phyloP scores from a whole-genome alignment of 805 yeast species.

The Ogataea polymorpha region DNA sequence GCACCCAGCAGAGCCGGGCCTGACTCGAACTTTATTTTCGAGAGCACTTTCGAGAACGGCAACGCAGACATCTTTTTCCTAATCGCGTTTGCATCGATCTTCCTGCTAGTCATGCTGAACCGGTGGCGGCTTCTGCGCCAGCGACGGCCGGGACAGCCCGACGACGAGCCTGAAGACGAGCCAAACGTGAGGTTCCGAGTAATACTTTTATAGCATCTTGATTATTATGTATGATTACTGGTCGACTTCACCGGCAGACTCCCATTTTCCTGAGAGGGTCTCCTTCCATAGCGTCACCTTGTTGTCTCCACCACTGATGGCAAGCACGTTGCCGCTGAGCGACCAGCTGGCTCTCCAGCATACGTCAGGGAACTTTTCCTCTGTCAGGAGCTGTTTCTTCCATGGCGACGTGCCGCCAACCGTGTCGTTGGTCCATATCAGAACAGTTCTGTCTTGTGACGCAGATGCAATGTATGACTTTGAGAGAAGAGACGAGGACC shows the following conservation, averaged over 20 bases:
- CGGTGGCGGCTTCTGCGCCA: slow-evolving; percentile 22
- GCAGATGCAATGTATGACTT: slow-evolving; percentile 93
- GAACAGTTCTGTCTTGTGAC: slow-evolving; percentile 91
- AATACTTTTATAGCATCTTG: slow-evolving; percentile 21
- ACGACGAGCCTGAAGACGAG: slow-evolving; percentile 6
- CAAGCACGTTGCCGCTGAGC: slow-evolving; percentile 89
- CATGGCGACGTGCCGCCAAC: slow-evolving; percentile 38
- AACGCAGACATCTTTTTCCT: slow-evolving; percentile 18
- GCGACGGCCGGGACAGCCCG: slow-evolving; percentile 8
- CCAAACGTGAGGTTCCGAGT: slow-evolving; percentile 27
- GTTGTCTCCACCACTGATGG: slow-evolving; percentile 95
- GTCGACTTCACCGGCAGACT: slow-evolving; percentile 93
- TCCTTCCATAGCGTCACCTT: slow-evolving; percentile 97
- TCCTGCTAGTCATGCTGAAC: slow-evolving; percentile 15
- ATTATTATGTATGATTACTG: slow-evolving; percentile 42
- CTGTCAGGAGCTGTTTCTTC: slow-evolving; percentile 73
- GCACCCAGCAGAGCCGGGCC: slow-evolving; percentile 4
- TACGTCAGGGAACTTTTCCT: slow-evolving; percentile 90
- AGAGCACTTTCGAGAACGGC: slow-evolving; percentile 14
- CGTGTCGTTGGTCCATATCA: slow-evolving; percentile 83
- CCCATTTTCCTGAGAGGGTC: slow-evolving; percentile 90
- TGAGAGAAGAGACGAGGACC: slow-evolving; percentile 91
- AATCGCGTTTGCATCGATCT: slow-evolving; percentile 12
- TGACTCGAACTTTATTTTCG: slow-evolving; percentile 8
- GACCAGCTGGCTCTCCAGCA: slow-evolving; percentile 99